phyloP scores from a whole-genome alignment of 805 yeast species.

The Ogataea nakhonphanomensis region DNA sequence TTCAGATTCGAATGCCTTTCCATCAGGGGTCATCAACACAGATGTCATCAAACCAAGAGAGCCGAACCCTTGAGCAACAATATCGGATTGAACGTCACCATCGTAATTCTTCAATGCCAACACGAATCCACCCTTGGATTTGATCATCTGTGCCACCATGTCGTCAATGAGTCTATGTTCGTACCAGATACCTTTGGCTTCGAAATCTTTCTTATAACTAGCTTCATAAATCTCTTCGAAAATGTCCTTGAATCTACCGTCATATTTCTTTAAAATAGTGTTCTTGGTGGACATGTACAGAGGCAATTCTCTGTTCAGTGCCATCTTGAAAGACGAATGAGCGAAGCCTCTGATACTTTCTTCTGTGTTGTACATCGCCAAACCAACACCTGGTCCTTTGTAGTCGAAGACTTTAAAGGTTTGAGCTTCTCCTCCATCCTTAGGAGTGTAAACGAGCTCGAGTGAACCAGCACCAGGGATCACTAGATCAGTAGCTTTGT shows the following conservation, averaged over 20 bases:
- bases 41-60: constrained; percentile 84
- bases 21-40: constrained; percentile 78
- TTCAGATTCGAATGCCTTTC: constrained; percentile 80
- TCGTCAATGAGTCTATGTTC: constrained; percentile 84
- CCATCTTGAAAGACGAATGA: constrained; percentile 74
- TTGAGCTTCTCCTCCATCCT: constrained; percentile 48
- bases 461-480: constrained; percentile 65
- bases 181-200: constrained; percentile 59
- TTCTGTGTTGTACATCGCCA: constrained; percentile 83
- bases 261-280: constrained; percentile 78
- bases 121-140: constrained; percentile 78
- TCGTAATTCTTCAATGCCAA: constrained; percentile 82
- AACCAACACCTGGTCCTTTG: constrained; percentile 67
- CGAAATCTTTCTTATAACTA: constrained; percentile 55
- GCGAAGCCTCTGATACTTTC: constrained; percentile 76
- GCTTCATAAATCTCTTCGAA: constrained; percentile 64
- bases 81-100: constrained; percentile 83
- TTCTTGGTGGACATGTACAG: constrained; percentile 72
- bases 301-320: constrained; percentile 59
- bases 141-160: constrained; percentile 87
- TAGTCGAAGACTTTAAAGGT: constrained; percentile 57
- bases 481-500: constrained; percentile 73
- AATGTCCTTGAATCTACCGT: constrained; percentile 79
- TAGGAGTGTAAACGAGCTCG: constrained; percentile 63
- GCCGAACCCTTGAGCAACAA: constrained; percentile 85